Evolutionary conservation across 1,284 basidiomycete species (phyloP).

Genomic region (Mycena sp.): DNA sequence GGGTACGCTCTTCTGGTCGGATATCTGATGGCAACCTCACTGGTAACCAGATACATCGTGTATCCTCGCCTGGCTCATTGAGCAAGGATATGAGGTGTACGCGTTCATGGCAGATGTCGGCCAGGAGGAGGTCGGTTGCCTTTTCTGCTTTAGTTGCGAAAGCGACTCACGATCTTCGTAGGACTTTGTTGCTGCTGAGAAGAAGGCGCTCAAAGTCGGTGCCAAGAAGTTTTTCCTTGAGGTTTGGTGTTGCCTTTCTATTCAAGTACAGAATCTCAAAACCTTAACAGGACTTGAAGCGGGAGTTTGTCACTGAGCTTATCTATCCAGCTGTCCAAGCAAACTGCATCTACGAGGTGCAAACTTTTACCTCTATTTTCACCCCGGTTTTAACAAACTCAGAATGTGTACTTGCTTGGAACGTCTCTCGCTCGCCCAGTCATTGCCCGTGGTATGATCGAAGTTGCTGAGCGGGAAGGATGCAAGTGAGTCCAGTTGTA

Average conservation of each 20-base stretch:
- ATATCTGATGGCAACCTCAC: neutral
- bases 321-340: constrained; percentile 99
- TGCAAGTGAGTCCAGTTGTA: constrained; percentile 85
- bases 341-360: constrained; percentile 98
- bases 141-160: neutral
- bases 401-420: constrained; percentile 98
- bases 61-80: constrained; percentile 97
- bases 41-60: constrained; percentile 85
- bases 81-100: constrained; percentile 96
- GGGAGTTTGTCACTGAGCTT: constrained; percentile 96
- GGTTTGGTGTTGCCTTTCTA: constrained; percentile 50
- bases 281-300: constrained; percentile 81
- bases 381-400: neutral
- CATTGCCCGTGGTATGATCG: constrained; percentile 99
- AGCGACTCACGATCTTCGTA: constrained; percentile 40
- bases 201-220: constrained; percentile 92
- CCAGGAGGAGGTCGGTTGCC: constrained; percentile 85
- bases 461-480: constrained; percentile 87
- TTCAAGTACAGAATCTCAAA: neutral
- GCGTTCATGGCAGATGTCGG: constrained; percentile 99
- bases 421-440: constrained; percentile 98
- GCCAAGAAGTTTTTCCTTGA: constrained; percentile 96
- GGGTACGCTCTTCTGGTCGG: constrained; percentile 63
- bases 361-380: constrained; percentile 14
- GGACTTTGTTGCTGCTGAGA: constrained; percentile 95